These are phyloP conservation scores for Pythium biforme DNA, from an alignment of 352 stramenopile species.

Conservation along the genomic window DNA sequence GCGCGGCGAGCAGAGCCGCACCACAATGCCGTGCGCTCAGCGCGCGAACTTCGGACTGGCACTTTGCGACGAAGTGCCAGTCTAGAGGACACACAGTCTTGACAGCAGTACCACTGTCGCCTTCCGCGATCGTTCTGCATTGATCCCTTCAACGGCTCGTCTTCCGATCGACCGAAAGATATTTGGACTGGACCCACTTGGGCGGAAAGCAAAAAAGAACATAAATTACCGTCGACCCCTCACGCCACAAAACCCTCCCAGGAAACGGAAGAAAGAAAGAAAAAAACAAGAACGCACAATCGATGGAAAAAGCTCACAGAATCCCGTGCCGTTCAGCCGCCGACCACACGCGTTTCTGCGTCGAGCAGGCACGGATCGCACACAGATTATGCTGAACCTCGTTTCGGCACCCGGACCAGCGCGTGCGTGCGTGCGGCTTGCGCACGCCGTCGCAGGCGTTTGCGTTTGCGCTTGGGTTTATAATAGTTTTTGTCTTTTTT, in stretches of 20 bases:
- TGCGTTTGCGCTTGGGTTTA: not conserved
- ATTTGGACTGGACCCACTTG: constrained; percentile 18
- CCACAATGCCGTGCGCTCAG: not conserved
- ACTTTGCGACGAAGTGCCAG: not conserved
- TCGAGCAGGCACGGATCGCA: not conserved
- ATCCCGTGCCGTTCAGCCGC: constrained; percentile 1
- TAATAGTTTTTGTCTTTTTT: not conserved
- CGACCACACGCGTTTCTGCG: not conserved
- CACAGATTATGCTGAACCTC: constrained; percentile 1
- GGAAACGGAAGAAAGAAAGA: constrained; percentile 1
- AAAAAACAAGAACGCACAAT: constrained; percentile 1
- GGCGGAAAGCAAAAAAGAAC: not conserved
- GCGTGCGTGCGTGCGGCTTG: constrained; percentile 9
- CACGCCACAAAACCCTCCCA: not conserved
- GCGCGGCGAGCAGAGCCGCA: not conserved
- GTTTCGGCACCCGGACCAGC: constrained; percentile 13
- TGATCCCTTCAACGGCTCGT: constrained; percentile 16
- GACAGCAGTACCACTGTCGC: constrained; percentile 11
- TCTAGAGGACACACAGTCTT: constrained; percentile 17
- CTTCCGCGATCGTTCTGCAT: constrained; percentile 20
- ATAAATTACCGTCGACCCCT: not conserved
- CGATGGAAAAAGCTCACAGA: constrained; percentile 17
- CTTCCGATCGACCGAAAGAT: constrained; percentile 12
- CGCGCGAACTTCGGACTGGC: too few species aligned
- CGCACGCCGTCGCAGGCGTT: constrained; percentile 14